These are phyloP conservation scores for Acacia pycnantha DNA, from an alignment of 331 rosid species.

Conservation along the genomic window DNA sequence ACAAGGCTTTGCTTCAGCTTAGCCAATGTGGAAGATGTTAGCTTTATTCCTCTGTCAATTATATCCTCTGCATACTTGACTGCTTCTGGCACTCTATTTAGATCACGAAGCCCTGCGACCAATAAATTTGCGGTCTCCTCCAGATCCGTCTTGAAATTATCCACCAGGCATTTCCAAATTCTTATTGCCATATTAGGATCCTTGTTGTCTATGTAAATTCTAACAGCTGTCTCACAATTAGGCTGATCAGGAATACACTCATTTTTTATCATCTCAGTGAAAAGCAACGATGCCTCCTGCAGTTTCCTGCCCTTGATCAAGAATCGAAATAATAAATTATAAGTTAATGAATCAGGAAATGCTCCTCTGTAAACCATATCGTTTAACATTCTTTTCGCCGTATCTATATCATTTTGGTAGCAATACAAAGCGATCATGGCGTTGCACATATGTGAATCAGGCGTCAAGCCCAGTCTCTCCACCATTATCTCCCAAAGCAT, in stretches of 20 bases:
- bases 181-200: constrained; percentile 51
- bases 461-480: constrained; percentile 27
- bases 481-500: constrained; percentile 58
- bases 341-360: constrained; percentile 54
- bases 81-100: constrained; percentile 55
- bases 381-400: constrained; percentile 46
- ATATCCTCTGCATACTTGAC: constrained; percentile 73
- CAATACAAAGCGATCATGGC: constrained; percentile 55
- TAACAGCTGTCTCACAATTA: constrained; percentile 53
- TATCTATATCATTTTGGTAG: constrained; percentile 29
- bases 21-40: constrained; percentile 50
- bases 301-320: constrained; percentile 47
- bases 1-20: constrained; percentile 57
- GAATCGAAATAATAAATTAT: constrained; percentile 48
- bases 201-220: constrained; percentile 42
- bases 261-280: constrained; percentile 65
- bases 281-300: constrained; percentile 43
- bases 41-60: constrained; percentile 52
- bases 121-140: constrained; percentile 53
- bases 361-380: constrained; percentile 56
- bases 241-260: constrained; percentile 56
- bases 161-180: constrained; percentile 61
- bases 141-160: constrained; percentile 43
- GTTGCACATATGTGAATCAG: constrained; percentile 46
- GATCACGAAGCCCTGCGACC: constrained; percentile 49